Evolutionary conservation across 352 stramenopile genomes (phyloP).

Genomic region (Pythium sp.): DNA sequence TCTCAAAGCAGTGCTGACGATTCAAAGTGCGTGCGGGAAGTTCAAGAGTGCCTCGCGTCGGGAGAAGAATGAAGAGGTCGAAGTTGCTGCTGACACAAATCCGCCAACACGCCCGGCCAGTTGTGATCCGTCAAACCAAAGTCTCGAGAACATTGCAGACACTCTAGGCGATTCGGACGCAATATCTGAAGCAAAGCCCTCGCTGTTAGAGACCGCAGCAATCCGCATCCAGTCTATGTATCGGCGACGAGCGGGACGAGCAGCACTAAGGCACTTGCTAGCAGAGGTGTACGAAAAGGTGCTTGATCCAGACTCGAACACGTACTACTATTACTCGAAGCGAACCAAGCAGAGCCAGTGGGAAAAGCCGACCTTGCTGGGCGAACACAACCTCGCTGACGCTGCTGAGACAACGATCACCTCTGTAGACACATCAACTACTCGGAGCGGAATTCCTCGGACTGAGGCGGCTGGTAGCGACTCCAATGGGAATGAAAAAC

Average conservation of each 20-base stretch:
- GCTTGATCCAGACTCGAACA: conserved; percentile 25
- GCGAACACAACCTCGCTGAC: neutral
- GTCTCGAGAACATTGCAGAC: neutral
- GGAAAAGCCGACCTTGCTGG: conserved; percentile 27
- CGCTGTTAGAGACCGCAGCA: neutral
- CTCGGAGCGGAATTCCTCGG: neutral
- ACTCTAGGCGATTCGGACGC: neutral
- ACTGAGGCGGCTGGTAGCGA: neutral
- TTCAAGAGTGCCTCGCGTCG: neutral
- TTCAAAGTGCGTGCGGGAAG: neutral
- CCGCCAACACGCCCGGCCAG: neutral
- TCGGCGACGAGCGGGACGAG: neutral
- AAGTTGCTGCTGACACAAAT: neutral
- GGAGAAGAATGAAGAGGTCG: neutral
- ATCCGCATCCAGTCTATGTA: conserved; percentile 7
- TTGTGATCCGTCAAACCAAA: neutral
- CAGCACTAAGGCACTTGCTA: neutral
- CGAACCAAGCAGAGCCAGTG: conserved; percentile 30
- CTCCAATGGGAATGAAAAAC: neutral
- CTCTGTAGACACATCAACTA: neutral
- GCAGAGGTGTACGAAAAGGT: conserved; percentile 29
- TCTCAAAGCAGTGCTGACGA: neutral
- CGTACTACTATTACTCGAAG: conserved; percentile 33
- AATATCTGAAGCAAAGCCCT: neutral
- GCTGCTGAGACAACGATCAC: neutral